Conservation (phyloP, 2,329 filamentous ascomycete genomes). For the Balansia obtecta region DNA sequence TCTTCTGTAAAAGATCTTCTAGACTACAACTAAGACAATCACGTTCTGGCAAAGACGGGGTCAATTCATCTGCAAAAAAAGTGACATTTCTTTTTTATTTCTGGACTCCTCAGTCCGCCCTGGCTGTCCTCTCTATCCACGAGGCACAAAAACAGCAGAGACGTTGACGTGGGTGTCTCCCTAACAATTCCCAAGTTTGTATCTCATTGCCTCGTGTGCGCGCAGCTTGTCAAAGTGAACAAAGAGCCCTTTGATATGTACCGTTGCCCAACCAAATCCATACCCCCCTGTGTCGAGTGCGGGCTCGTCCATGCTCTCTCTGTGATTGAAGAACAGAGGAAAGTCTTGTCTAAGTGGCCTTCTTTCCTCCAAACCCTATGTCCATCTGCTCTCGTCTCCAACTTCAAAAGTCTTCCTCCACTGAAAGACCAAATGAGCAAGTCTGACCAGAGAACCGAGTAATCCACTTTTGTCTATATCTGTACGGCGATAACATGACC, state of each 20-base stretch:
- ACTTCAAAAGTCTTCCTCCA: conserved; percentile 17
- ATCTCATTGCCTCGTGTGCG: conserved; percentile 2
- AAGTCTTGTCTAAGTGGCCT: conserved; percentile 21
- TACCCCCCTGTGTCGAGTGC: conserved; percentile 24
- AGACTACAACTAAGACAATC: too few relatives aligned
- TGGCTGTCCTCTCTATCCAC: conserved; percentile 18
- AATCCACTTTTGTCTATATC: conserved; percentile 56
- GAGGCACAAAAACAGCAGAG: conserved; percentile 8
- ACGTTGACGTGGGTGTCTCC: not conserved
- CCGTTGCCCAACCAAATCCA: conserved; percentile 23
- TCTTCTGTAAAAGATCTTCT: too few relatives aligned
- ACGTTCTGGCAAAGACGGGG: not conserved
- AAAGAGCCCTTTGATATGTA: conserved; percentile 16
- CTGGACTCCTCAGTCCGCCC: conserved; percentile 29
- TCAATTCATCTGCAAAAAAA: not conserved
- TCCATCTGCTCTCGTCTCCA: conserved; percentile 17
- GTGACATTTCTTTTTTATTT: conserved; percentile 15
- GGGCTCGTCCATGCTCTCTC: conserved; percentile 24
- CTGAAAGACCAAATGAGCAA: conserved; percentile 21
- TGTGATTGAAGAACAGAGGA: conserved; percentile 20
- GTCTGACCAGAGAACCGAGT: conserved; percentile 43
- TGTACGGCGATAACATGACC: conserved; percentile 33
- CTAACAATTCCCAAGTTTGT: not conserved
- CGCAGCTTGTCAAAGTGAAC: conserved; percentile 14
- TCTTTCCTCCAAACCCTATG: conserved; percentile 20